Evolutionary conservation across 169 alveolate species (phyloP), one percentile per base, ranked within the genome.

Genomic region (Babesia bigemina): DNA sequence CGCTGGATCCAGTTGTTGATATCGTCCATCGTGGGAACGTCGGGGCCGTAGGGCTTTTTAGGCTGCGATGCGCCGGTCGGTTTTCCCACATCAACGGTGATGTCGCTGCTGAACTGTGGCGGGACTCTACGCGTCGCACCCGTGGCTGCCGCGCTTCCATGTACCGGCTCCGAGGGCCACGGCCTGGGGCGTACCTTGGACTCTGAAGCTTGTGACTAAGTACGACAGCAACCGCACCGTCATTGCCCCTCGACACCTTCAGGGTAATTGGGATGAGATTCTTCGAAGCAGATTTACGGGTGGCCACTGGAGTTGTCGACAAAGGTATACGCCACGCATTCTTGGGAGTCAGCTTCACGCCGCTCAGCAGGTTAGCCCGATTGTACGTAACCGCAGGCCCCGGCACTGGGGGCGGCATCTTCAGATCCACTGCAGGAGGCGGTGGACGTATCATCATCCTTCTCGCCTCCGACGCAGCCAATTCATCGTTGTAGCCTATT

Each of bases 401-500:
- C 60, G 60, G 28, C 17, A 17, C 16, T 53, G 28, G 60, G 21
- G 60, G 60, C 50, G 19, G 50, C 50, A 45, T 13, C 14, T 10
- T 10, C 50, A 10, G 50, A 0, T 2, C 50, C 14, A 10, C 50
- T 1, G 19, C 19, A 16, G 50, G 50, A 2, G 19, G 14, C 14
- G 22, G 33, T 0, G 66, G 17, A 45, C 70, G 83, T 0, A 24
- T 22, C 87, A 79, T 79, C 58, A 69, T 6, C 52, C 70, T 60
- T 24, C 74, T n/a, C 2, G 87, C 82, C 24, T 79, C 87, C 11
- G 56, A 17, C 21, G 70, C 83, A 4, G 87, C 87, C 56, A 79
- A 44, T 36, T 79, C 83, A 26, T 79, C 87, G 29, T 47, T 59
- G 33, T 70, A 79, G 17, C 87, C 87, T 79, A 62, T 28, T 56